phyloP scores from a whole-genome alignment of 441 rosid species.

The Gossypium lobatum region DNA sequence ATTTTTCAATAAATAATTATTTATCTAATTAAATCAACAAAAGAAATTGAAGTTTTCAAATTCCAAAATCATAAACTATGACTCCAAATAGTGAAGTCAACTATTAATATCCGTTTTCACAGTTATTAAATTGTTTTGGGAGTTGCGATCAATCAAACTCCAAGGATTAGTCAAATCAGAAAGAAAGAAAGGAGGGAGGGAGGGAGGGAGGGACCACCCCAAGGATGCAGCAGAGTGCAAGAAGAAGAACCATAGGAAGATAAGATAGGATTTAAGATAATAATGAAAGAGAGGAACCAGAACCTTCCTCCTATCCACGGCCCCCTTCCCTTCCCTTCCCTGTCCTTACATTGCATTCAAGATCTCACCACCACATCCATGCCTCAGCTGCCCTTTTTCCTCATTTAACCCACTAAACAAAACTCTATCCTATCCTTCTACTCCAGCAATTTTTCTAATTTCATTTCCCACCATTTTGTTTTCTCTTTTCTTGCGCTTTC shows the following conservation, averaged over 20 bases:
- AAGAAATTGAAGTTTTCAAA: background rate
- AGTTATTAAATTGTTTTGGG: no score
- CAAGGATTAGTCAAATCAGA: background rate
- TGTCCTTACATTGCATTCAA: background rate
- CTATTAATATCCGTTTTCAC: background rate
- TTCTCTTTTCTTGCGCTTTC: no score
- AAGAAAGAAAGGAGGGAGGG: background rate
- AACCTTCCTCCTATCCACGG: background rate
- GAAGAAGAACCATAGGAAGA: background rate
- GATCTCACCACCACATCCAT: background rate
- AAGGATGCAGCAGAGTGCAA: background rate
- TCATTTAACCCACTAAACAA: background rate
- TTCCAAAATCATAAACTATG: no score
- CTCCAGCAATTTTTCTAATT: background rate
- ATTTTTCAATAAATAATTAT: no score
- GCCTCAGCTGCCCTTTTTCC: no score
- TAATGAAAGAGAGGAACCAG: background rate
- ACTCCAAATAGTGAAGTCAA: background rate
- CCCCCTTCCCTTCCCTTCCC: background rate
- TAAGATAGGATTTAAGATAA: background rate
- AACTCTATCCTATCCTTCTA: background rate
- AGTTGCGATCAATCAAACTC: background rate
- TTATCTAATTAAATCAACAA: background rate
- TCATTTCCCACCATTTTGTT: background rate
- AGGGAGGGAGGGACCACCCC: background rate